Evolutionary conservation across 805 yeast species (phyloP).

Genomic region (Wickerhamiella dianesei): DNA sequence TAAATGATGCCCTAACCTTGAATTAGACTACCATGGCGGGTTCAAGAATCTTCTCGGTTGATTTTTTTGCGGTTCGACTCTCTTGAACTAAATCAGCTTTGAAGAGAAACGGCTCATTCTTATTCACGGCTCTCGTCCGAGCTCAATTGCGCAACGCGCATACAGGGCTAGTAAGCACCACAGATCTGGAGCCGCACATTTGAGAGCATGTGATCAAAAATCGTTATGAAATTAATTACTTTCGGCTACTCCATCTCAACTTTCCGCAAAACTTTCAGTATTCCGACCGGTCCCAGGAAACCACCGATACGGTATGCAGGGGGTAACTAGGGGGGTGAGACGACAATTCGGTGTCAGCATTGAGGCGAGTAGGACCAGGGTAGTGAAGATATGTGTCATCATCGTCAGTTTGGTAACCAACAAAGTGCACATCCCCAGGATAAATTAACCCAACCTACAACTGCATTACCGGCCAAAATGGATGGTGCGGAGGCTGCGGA

Average conservation of each 20-base stretch:
- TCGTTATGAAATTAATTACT: too few relatives aligned
- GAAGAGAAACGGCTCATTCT: too few relatives aligned
- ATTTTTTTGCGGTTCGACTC: neutral
- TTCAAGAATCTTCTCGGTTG: neutral
- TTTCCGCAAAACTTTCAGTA: too few relatives aligned
- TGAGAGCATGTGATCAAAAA: neutral
- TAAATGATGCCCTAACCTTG: neutral
- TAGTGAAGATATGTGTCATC: neutral
- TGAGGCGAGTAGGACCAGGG: too few relatives aligned
- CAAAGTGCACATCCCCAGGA: neutral
- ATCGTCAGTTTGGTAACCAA: neutral
- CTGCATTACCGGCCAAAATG: constrained; percentile 2
- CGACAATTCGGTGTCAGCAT: too few relatives aligned
- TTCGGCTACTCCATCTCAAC: too few relatives aligned
- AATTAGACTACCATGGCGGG: neutral
- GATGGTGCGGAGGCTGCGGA: constrained; percentile 30
- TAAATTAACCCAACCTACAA: neutral
- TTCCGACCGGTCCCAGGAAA: too few relatives aligned
- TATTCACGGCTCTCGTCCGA: neutral
- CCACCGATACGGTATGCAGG: too few relatives aligned
- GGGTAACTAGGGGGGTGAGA: too few relatives aligned
- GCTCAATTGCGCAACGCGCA: too few relatives aligned
- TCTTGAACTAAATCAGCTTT: too few relatives aligned
- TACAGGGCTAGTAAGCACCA: too few relatives aligned
- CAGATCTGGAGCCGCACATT: neutral